Conservation (phyloP, 176 grass and related monocot species). For the Triticum monococcum region DNA sequence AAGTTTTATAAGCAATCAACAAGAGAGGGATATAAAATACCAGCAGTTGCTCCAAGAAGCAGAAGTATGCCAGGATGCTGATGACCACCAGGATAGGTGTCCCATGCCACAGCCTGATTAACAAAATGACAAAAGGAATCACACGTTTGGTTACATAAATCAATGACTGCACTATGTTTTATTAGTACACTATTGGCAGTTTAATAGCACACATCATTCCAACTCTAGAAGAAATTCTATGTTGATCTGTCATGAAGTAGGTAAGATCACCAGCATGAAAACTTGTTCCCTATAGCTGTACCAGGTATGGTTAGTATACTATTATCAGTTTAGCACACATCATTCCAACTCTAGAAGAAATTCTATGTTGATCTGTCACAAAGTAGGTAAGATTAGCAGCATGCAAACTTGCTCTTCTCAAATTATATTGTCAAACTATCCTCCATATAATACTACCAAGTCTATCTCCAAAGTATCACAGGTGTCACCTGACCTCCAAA, state of each 20-base stretch:
- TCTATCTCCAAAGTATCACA: not conserved
- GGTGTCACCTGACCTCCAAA: not conserved
- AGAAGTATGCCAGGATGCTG: conserved; percentile 90
- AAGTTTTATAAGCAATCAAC: not conserved
- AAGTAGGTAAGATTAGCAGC: too few species aligned
- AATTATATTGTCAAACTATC: not conserved
- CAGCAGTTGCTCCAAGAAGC: conserved; percentile 91
- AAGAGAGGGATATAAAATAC: conserved; percentile 14
- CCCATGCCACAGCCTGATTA: conserved; percentile 67
- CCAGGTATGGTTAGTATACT: not conserved
- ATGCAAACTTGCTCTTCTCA: not conserved
- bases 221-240: not conserved
- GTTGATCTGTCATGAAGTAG: not conserved
- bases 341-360: too few species aligned
- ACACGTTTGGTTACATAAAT: not conserved
- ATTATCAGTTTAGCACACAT: too few species aligned
- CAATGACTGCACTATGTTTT: not conserved
- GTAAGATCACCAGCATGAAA: not conserved
- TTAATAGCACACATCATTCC: not conserved
- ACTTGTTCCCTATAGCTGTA: not conserved
- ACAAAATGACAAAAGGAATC: conserved; percentile 6
- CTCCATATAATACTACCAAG: not conserved
- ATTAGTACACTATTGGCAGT: not conserved
- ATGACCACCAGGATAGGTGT: conserved; percentile 71
- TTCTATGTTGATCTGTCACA: too few species aligned